Evolutionary conservation across 305 asterid species (phyloP).

Genomic region (Solanum hybrid): DNA sequence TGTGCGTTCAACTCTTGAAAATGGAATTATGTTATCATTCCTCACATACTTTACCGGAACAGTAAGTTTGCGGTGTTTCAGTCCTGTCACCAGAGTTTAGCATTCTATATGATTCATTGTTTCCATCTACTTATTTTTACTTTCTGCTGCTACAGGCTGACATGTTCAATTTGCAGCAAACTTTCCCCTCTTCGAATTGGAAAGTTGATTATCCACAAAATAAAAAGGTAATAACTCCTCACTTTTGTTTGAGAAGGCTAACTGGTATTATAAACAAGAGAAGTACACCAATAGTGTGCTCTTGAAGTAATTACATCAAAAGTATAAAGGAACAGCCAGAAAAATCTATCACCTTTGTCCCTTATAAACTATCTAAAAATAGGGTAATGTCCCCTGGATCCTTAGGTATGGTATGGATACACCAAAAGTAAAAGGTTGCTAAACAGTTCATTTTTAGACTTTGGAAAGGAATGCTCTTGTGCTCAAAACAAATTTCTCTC

Average conservation of each 20-base stretch:
- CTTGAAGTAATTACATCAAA: background rate
- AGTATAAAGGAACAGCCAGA: background rate
- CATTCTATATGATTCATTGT: constrained; percentile 4
- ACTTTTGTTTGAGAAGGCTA: background rate
- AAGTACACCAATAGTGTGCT: background rate
- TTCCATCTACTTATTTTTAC: constrained; percentile 1
- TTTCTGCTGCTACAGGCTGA: constrained; percentile 59
- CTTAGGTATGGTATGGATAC: background rate
- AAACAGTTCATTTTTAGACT: background rate
- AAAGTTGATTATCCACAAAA: constrained; percentile 59
- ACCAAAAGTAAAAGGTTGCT: background rate
- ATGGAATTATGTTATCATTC: constrained; percentile 82
- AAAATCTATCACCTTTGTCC: background rate
- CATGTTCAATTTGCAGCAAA: constrained; percentile 56
- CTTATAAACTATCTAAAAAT: background rate
- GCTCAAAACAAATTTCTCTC: background rate
- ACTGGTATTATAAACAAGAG: background rate
- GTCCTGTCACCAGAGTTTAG: constrained; percentile 6
- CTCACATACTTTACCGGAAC: constrained; percentile 94
- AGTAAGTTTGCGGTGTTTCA: constrained; percentile 40
- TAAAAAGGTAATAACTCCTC: constrained; percentile 50
- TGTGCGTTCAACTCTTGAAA: constrained; percentile 76
- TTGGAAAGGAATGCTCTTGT: background rate
- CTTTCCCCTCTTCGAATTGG: constrained; percentile 76
- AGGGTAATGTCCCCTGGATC: background rate